These are phyloP conservation scores for Gloeostereum incarnatum DNA, from an alignment of 768 basidiomycete species.

Conservation along the genomic window DNA sequence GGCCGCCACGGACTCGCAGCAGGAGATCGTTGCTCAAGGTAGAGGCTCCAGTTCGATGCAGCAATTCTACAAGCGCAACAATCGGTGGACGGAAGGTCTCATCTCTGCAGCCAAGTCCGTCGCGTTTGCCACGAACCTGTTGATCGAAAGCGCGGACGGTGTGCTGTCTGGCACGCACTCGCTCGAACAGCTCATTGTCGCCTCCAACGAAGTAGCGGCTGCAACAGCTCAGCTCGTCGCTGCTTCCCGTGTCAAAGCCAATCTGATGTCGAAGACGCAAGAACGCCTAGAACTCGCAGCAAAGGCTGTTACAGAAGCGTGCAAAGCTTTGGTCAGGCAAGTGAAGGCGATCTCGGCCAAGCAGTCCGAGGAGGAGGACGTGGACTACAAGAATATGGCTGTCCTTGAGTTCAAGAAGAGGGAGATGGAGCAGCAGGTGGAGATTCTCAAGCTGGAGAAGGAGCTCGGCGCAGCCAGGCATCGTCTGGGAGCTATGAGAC, in stretches of 20 bases:
- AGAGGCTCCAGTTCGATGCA: conserved; percentile 86
- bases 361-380: conserved; percentile 72
- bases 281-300: conserved; percentile 93
- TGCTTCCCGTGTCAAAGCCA: conserved; percentile 96
- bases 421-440: conserved; percentile 99
- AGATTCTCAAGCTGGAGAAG: conserved; percentile 93
- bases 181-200: conserved; percentile 96
- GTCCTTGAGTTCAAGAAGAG: conserved; percentile 91
- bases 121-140: conserved; percentile 88
- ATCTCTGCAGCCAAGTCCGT: conserved; percentile 98
- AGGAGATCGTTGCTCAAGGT: conserved; percentile 96
- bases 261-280: conserved; percentile 97
- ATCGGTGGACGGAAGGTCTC: conserved; percentile 98
- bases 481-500: conserved; percentile 74
- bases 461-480: conserved; percentile 84
- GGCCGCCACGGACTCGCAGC: conserved; percentile 95
- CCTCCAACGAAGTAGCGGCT: conserved; percentile 97
- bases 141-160: conserved; percentile 97
- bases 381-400: conserved; percentile 88
- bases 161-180: conserved; percentile 95
- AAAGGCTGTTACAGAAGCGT: conserved; percentile 96
- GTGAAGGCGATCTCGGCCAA: conserved; percentile 92
- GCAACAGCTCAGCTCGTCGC: conserved; percentile 98
- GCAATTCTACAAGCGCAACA: conserved; percentile 99
- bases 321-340: conserved; percentile 91